phyloP scores from a whole-genome alignment of 1,284 basidiomycete species.

The Cutaneotrichosporon mucoides region DNA sequence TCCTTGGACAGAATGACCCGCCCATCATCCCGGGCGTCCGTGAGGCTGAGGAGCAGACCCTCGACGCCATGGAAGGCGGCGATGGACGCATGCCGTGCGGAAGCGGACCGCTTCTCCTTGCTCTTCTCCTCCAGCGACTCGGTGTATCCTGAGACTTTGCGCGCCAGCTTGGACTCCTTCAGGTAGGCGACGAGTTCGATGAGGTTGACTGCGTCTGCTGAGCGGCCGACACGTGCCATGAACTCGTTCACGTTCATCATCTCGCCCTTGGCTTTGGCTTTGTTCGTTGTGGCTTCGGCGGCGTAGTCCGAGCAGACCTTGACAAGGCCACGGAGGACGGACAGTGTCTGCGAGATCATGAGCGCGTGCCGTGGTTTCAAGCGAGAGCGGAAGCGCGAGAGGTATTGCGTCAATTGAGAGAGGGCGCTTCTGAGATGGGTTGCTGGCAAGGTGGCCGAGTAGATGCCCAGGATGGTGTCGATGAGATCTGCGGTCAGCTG shows the following conservation, averaged over 20 bases:
- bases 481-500: slow-evolving; percentile 64
- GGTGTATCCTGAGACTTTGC: slow-evolving; percentile 70
- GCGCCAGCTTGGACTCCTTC: slow-evolving; percentile 72
- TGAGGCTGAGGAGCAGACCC: slow-evolving; percentile 75
- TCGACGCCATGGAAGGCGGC: slow-evolving; percentile 81
- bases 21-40: slow-evolving; percentile 72
- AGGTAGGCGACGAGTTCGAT: slow-evolving; percentile 80
- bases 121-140: slow-evolving; percentile 55
- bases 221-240: slow-evolving; percentile 61
- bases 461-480: slow-evolving; percentile 79
- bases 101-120: slow-evolving; percentile 6
- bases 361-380: slow-evolving; percentile 71
- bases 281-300: slow-evolving; percentile 26
- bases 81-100: slow-evolving; percentile 51
- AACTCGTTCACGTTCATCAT: slow-evolving; percentile 55
- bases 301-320: slow-evolving; percentile 57
- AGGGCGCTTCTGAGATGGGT: slow-evolving; percentile 61
- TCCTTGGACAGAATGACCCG: slow-evolving; percentile 49
- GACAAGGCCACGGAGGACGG: slow-evolving; percentile 64
- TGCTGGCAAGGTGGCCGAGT: slow-evolving; percentile 66
- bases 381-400: slow-evolving; percentile 69
- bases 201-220: slow-evolving; percentile 65
- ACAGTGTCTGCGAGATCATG: slow-evolving; percentile 73
- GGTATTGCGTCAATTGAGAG: slow-evolving; percentile 74
- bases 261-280: slow-evolving; percentile 32